Conservation (phyloP, 805 yeast species). For the Wickerhamomyces mucosus region DNA sequence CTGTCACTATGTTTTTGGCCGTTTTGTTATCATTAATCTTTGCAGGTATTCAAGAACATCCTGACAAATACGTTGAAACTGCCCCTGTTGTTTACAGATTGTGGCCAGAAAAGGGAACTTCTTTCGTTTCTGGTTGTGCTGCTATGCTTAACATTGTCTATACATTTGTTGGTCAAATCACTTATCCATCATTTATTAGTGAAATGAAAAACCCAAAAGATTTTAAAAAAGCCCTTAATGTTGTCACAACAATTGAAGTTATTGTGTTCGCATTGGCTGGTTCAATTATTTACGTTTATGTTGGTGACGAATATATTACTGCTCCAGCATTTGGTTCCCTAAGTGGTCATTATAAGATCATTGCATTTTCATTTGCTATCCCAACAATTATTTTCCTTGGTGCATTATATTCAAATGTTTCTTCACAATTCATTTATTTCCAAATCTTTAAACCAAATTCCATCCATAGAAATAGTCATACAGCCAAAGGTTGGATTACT, state of each 20-base stretch:
- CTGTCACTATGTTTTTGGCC: conserved; percentile 48
- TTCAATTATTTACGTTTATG: conserved; percentile 48
- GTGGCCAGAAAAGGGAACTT: conserved; percentile 45
- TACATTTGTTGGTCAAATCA: conserved; percentile 57
- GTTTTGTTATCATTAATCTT: conserved; percentile 43
- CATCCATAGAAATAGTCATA: conserved; percentile 36
- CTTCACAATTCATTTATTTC: conserved; percentile 42
- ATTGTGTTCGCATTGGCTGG: conserved; percentile 45
- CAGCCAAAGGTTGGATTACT: conserved; percentile 40
- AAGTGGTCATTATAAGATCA: conserved; percentile 35
- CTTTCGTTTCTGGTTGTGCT: conserved; percentile 42
- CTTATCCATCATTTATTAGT: conserved; percentile 52
- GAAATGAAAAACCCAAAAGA: conserved; percentile 51
- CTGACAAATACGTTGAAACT: conserved; percentile 28
- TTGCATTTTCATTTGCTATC: conserved; percentile 50
- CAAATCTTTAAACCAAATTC: conserved; percentile 34
- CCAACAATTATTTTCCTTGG: conserved; percentile 53
- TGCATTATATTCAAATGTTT: conserved; percentile 43
- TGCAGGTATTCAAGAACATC: conserved; percentile 44
- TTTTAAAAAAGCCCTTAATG: conserved; percentile 44
- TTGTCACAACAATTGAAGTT: conserved; percentile 42
- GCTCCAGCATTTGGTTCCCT: conserved; percentile 55
- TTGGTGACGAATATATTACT: conserved; percentile 42
- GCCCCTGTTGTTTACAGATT: conserved; percentile 34
- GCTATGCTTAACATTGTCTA: conserved; percentile 52